phyloP scores from a whole-genome alignment of 441 rosid genomes.

The Cnidoscolus chayamansa region DNA sequence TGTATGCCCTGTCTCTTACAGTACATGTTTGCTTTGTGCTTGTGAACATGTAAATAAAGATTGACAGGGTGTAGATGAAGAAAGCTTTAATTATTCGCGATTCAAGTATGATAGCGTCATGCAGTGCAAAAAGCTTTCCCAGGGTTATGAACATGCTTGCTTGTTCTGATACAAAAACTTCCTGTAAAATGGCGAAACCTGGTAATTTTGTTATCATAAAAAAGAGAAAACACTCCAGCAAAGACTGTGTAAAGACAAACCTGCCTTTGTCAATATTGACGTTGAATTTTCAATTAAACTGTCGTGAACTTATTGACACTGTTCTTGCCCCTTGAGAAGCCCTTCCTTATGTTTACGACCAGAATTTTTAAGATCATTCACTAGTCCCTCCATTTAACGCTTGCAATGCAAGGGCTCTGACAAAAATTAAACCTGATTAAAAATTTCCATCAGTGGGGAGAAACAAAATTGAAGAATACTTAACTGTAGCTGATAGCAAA shows the following conservation, averaged over 20 bases:
- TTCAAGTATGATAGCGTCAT: slow-evolving; percentile 75
- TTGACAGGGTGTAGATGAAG: slow-evolving; percentile 51
- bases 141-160: slow-evolving; percentile 72
- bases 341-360: slow-evolving; percentile 62
- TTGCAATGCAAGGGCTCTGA: slow-evolving; percentile 63
- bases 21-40: slow-evolving; percentile 79
- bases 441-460: no score
- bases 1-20: slow-evolving; percentile 63
- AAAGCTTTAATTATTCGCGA: slow-evolving; percentile 71
- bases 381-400: slow-evolving; percentile 60
- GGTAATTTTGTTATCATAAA: neutral
- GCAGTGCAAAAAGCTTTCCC: slow-evolving; percentile 69
- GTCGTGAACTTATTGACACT: slow-evolving; percentile 61
- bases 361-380: slow-evolving; percentile 58
- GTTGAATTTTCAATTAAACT: slow-evolving; percentile 63
- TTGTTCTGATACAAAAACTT: slow-evolving; percentile 73
- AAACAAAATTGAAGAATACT: slow-evolving; percentile 1
- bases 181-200: slow-evolving; percentile 35
- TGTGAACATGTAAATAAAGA: slow-evolving; percentile 75
- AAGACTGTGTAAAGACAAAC: slow-evolving; percentile 22
- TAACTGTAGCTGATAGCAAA: slow-evolving; percentile 84
- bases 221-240: neutral
- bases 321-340: slow-evolving; percentile 59
- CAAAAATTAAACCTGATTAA: neutral
- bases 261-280: slow-evolving; percentile 65